Base-by-base conservation (phyloP, 768 basidiomycete species). In the Xerocomellus intermedius region DNA sequence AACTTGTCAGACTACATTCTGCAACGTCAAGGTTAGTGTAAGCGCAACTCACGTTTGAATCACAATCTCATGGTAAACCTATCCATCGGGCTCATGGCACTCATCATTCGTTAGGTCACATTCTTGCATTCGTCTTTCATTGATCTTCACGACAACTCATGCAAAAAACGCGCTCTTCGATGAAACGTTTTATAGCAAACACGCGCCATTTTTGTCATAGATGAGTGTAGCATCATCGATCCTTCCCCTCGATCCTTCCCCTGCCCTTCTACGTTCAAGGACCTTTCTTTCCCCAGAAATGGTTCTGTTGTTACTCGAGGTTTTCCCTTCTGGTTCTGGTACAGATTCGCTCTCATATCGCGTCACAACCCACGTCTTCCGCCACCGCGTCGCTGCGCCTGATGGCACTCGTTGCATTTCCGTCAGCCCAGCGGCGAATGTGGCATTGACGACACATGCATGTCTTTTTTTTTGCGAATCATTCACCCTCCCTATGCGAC, bases 331-430 rank as follows among this genome's bases (percentile, higher is more conserved):
- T 24, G 12, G 41, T 37, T 51, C 39, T 32, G 43, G n/a, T n/a
- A 5, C 38, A 36, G 55, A 56, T 57, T 48, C 64, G 28, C 60
- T 42, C 22, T 46, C 56, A 45, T 44, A 39, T 56, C 49, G 5
- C 35, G 44, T 42, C 36, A 26, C 44, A 41, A 28, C 36, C 24
- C 36, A 42, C n/a, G 46, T 41, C 38, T 46, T 38, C 51, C 26
- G 22, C 42, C 49, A 46, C 38, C 32, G 33, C 38, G 24, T 32
- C 38, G 17, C 54, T 57, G 55, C 62, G 55, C 44, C 22, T 58
- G 52, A 56, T 60, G 56, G 36, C 24, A 48, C 41, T 42, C 42
- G 50, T 32, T 56, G 19, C 52, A 68, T 67, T 58, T 64, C 66
- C 67, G 67, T 48, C 41, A 19, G 4, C 50, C 21, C 42, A 52